Conservation (phyloP, 2,329 filamentous ascomycete species). For the Beauveria rudraprayagi region DNA sequence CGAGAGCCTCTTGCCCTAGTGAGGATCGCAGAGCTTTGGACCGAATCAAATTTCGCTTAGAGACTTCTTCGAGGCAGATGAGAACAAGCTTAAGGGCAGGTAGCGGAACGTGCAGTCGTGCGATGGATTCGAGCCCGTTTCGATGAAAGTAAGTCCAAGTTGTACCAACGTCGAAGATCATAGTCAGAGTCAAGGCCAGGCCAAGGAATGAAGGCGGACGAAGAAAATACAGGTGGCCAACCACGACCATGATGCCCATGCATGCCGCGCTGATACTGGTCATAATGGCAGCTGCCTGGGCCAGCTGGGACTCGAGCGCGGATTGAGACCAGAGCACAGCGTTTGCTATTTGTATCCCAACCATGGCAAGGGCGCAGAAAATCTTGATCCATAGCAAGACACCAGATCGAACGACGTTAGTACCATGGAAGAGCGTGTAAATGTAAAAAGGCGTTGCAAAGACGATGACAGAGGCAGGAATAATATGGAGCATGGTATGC, state of each 20-base stretch:
- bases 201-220: slow-evolving; percentile 26
- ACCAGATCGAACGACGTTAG: not conserved
- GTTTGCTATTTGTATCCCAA: slow-evolving; percentile 17
- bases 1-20: slow-evolving; percentile 16
- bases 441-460: slow-evolving; percentile 7
- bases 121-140: slow-evolving; percentile 16
- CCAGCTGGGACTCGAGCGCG: not conserved
- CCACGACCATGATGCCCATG: slow-evolving; percentile 22
- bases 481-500: slow-evolving; percentile 1
- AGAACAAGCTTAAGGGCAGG: slow-evolving; percentile 21
- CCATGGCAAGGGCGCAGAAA: not conserved
- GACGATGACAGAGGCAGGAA: slow-evolving; percentile 7
- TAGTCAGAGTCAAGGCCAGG: slow-evolving; percentile 23
- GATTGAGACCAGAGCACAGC: slow-evolving; percentile 1
- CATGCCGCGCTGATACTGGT: slow-evolving; percentile 20
- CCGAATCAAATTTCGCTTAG: slow-evolving; percentile 17
- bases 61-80: slow-evolving; percentile 23
- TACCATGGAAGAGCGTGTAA: not conserved
- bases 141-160: slow-evolving; percentile 26
- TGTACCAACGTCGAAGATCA: slow-evolving; percentile 25
- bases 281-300: slow-evolving; percentile 19
- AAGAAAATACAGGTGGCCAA: slow-evolving; percentile 24
- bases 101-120: slow-evolving; percentile 18
- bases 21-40: slow-evolving; percentile 4
- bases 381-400: slow-evolving; percentile 18